Conservation (phyloP, 2,329 filamentous ascomycete species). For the Phyllosticta capitalensis region DNA sequence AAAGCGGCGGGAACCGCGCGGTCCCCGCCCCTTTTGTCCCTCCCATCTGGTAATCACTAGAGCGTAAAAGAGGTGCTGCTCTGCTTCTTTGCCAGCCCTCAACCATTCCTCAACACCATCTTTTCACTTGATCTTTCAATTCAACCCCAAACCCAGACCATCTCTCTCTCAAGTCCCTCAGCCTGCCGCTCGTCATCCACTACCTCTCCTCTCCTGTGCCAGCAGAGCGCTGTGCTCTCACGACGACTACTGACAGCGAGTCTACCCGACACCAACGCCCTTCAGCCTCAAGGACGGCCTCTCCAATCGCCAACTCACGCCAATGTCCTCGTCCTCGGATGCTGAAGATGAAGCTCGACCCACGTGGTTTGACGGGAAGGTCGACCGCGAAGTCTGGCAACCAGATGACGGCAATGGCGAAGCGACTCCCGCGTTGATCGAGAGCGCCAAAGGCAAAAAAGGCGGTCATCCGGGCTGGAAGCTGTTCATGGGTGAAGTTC, state of each 20-base stretch:
- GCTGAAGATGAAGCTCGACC: not conserved
- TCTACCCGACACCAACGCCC: not conserved
- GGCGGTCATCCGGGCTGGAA: constrained; percentile 31
- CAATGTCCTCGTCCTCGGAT: not conserved
- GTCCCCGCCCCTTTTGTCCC: not conserved
- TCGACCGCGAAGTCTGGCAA: constrained; percentile 29
- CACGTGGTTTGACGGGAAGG: constrained; percentile 19
- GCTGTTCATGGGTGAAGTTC: constrained; percentile 26
- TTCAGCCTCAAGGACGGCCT: not conserved
- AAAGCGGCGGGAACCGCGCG: not conserved
- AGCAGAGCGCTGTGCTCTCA: too few relatives aligned
- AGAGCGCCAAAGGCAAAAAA: constrained; percentile 15
- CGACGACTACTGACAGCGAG: too few relatives aligned
- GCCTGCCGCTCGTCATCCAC: not conserved
- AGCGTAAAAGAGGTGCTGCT: not conserved
- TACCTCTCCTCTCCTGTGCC: too few relatives aligned
- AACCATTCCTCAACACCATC: not conserved
- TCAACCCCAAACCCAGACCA: not conserved
- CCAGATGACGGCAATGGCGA: constrained; percentile 30
- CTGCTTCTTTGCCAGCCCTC: not conserved
- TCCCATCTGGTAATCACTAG: not conserved
- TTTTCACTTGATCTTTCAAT: not conserved
- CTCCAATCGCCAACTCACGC: not conserved
- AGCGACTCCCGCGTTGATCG: constrained; percentile 19
- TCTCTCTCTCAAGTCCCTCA: not conserved